These are phyloP conservation scores for Leucocoprinus birnbaumii DNA, from an alignment of 768 basidiomycete species.

Conservation along the genomic window DNA sequence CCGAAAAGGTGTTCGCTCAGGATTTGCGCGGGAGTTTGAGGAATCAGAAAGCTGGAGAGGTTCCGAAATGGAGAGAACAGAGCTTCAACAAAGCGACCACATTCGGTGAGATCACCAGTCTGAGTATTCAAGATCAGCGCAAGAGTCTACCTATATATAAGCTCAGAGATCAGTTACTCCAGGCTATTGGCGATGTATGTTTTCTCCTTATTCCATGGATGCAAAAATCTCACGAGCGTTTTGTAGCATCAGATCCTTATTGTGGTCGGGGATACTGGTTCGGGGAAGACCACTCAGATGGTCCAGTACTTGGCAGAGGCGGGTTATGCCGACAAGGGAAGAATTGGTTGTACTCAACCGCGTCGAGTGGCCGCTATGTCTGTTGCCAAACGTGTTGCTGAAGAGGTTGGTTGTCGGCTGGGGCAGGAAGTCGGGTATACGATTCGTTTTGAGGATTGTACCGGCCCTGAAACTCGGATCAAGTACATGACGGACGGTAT, in stretches of 20 bases:
- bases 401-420: slow-evolving; percentile 96
- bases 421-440: slow-evolving; percentile 98
- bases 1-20: slow-evolving; percentile 89
- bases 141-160: slow-evolving; percentile 93
- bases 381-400: slow-evolving; percentile 96
- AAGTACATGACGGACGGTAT: slow-evolving; percentile 99
- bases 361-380: slow-evolving; percentile 99
- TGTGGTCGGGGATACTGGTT: slow-evolving; percentile 97
- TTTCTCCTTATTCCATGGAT: slow-evolving; percentile 4
- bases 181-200: slow-evolving; percentile 87
- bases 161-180: slow-evolving; percentile 82
- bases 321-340: slow-evolving; percentile 86
- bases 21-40: slow-evolving; percentile 81
- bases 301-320: slow-evolving; percentile 96
- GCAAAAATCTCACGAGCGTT: slow-evolving; percentile 11
- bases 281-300: slow-evolving; percentile 99
- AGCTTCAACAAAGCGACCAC: slow-evolving; percentile 95
- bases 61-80: slow-evolving; percentile 88
- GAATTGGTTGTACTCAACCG: slow-evolving; percentile 97
- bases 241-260: slow-evolving; percentile 92
- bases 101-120: slow-evolving; percentile 86
- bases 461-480: slow-evolving; percentile 97
- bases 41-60: slow-evolving; percentile 79
- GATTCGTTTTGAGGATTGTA: slow-evolving; percentile 99
- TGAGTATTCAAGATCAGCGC: slow-evolving; percentile 93